Percentiles rank a stretch among this genome's conserved stretches.
phyloP scores from a whole-genome alignment of 108 stramenopile genomes.

The Nitzschia putrida region DNA sequence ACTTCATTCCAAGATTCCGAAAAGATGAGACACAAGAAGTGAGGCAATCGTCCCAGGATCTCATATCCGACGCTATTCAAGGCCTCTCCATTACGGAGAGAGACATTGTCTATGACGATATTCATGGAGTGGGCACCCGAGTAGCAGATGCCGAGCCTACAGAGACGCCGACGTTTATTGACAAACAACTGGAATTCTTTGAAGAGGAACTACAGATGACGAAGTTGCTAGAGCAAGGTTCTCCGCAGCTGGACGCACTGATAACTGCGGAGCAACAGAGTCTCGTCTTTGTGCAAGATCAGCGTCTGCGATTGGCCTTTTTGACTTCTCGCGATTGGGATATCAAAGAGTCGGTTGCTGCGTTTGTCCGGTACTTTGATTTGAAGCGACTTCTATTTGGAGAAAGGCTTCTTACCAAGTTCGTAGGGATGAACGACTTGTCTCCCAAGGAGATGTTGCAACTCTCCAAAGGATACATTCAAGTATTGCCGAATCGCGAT shows the following conservation, averaged over 20 bases:
- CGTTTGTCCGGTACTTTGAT: constrained; percentile 36
- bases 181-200: not conserved
- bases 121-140: constrained; percentile 15
- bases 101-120: constrained; percentile 2
- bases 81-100: constrained; percentile 11
- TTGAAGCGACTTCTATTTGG: constrained; percentile 39
- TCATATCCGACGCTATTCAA: constrained; percentile 4
- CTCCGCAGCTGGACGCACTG: not conserved
- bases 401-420: constrained; percentile 21
- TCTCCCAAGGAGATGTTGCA: constrained; percentile 22
- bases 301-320: constrained; percentile 33
- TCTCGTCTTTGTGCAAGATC: constrained; percentile 25
- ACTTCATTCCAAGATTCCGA: too few species aligned
- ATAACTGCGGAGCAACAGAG: constrained; percentile 3
- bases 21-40: too few species aligned
- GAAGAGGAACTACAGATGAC: not conserved
- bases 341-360: constrained; percentile 23
- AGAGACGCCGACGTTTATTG: not conserved
- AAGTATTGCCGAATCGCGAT: constrained; percentile 14
- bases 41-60: too few species aligned
- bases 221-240: not conserved
- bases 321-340: constrained; percentile 39
- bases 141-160: not conserved
- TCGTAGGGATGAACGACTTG: constrained; percentile 27
- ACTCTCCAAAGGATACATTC: constrained; percentile 13